Base-by-base conservation (phyloP, 2,329 filamentous ascomycete species). In the Arthrocladium fulminans region DNA sequence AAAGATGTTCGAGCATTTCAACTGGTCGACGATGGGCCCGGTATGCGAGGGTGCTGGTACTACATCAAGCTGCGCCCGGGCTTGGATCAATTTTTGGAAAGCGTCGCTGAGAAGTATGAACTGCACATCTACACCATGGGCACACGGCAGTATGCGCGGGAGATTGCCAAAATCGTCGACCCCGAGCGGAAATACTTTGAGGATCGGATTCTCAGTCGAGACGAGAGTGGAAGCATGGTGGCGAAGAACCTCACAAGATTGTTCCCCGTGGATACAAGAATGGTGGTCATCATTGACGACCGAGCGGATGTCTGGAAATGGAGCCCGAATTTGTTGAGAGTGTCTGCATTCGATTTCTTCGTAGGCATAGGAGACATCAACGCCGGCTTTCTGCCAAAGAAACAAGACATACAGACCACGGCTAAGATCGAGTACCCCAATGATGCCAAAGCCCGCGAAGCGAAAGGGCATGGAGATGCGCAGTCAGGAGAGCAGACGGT, bases 41-140 rank as follows among this genome's bases (percentile, higher is more conserved):
- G 81, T 20, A 83, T 83, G 53, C 70, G 79, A 41, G 83, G 82
- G n/a, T 90, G 84, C 63, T 95, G 85, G 77, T 98, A 98, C 67
- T 98, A 97, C 67, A 94, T 98, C 72, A 98, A 98, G 71, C 81
- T 95, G 70, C 86, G 92, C 29, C 92, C 92, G 0, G 88, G 89
- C 2, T 70, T 97, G 44, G 74, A 80, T 53, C 78, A 84, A 35
- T 98, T 98, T 61, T 73, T 98, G 42, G 74, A 85, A 50, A 78
- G 80, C 45, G 76, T 96, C 41, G 80, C 88, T 1, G 76, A 82
- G 60, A 72, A 92, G 60, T 98, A 92, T 68, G 92, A 98, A 69
- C 74, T 97, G 61, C 92, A 98, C 65, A 90, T 98, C 54, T 98
- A 98, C 71, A 98, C 92, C 37, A 98, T 98, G 92, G 92, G 90